These are phyloP conservation scores for Clitocybe nebularis DNA, from an alignment of 1,284 basidiomycete species.

Conservation along the genomic window DNA sequence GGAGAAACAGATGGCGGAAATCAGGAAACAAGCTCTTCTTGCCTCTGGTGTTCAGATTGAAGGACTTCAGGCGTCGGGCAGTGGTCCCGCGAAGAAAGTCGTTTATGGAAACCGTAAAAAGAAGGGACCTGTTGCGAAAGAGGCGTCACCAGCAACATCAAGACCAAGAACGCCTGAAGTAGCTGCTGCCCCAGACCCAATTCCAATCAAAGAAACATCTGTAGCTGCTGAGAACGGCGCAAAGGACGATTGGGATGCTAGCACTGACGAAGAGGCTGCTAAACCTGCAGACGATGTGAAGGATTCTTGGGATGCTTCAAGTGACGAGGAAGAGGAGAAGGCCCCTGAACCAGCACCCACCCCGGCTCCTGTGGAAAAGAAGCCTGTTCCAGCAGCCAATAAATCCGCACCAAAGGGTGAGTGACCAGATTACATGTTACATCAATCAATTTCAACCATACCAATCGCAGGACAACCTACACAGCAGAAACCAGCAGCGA, in stretches of 20 bases:
- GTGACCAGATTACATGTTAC: not conserved
- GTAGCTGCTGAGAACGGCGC: slow-evolving; percentile 36
- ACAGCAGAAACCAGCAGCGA: slow-evolving; percentile 15
- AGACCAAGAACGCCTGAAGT: slow-evolving; percentile 51
- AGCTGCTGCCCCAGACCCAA: slow-evolving; percentile 28
- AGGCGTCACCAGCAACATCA: slow-evolving; percentile 49
- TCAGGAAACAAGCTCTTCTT: slow-evolving; percentile 87
- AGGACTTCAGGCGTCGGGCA: slow-evolving; percentile 63
- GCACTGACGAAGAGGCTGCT: slow-evolving; percentile 47
- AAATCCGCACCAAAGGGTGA: slow-evolving; percentile 11
- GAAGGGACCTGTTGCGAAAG: slow-evolving; percentile 50
- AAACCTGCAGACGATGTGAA: slow-evolving; percentile 45
- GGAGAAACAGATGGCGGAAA: slow-evolving; percentile 88
- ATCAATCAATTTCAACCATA: not conserved
- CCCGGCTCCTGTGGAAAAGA: slow-evolving; percentile 8
- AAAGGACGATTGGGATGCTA: slow-evolving; percentile 86
- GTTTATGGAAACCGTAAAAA: slow-evolving; percentile 86
- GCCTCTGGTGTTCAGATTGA: slow-evolving; percentile 89
- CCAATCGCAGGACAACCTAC: slow-evolving; percentile 7
- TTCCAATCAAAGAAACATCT: slow-evolving; percentile 22
- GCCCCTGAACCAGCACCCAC: slow-evolving; percentile 21
- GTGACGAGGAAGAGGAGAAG: slow-evolving; percentile 52
- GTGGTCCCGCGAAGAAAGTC: slow-evolving; percentile 56
- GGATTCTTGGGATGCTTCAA: slow-evolving; percentile 86
- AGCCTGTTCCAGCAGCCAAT: slow-evolving; percentile 11